Conservation (phyloP, 306 rosid species). For the Luffa acutangula region DNA sequence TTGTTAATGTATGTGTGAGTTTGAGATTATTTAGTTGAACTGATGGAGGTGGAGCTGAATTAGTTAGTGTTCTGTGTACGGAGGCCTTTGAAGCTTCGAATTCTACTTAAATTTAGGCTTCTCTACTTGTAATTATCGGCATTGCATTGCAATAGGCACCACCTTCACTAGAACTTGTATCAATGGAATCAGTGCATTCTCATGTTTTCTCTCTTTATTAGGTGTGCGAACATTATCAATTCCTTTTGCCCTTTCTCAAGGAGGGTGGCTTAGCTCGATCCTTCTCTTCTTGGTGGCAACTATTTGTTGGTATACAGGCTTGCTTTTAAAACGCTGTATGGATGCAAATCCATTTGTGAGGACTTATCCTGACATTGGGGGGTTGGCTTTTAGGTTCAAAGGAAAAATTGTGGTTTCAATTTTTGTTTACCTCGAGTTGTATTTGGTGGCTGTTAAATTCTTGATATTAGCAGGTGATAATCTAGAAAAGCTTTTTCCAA, state of each 20-base stretch:
- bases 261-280: constrained; percentile 63
- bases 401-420: constrained; percentile 37
- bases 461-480: constrained; percentile 68
- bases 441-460: constrained; percentile 40
- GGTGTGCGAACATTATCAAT: constrained; percentile 71
- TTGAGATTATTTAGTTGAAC: no score
- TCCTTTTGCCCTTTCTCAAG: constrained; percentile 63
- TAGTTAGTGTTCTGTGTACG: no score
- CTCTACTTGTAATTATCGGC: no score
- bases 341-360: constrained; percentile 20
- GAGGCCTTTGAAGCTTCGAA: no score
- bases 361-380: constrained; percentile 55
- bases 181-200: constrained; percentile 55
- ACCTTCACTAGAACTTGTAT: constrained; percentile 46
- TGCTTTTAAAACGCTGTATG: constrained; percentile 55
- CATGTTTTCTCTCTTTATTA: constrained; percentile 32
- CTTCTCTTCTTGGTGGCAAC: constrained; percentile 33
- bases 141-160: no score
- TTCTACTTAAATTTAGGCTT: no score
- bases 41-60: no score
- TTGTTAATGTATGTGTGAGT: no score
- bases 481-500: constrained; percentile 42
- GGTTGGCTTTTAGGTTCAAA: constrained; percentile 40
- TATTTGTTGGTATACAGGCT: constrained; percentile 54
- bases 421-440: constrained; percentile 39